Evolutionary conservation across 768 basidiomycete species (phyloP).

Genomic region (Mycena metata): DNA sequence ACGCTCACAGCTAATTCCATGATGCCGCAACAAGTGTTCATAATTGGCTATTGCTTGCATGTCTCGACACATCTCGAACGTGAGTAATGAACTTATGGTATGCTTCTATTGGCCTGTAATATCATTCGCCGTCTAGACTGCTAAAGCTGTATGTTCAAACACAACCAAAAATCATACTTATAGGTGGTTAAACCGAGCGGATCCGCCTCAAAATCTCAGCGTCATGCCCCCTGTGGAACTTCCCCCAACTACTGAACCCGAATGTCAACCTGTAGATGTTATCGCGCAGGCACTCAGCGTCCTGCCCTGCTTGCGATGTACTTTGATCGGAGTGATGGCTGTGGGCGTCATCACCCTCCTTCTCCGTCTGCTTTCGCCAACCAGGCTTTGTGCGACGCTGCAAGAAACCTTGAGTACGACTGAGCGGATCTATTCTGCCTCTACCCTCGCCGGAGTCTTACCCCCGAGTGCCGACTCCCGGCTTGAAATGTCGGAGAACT

Average conservation of each 20-base stretch:
- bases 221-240: too few relatives aligned
- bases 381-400: conserved; percentile 5
- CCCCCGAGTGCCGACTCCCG: not conserved
- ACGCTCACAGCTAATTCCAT: too few relatives aligned
- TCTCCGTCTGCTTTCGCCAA: not conserved
- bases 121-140: too few relatives aligned
- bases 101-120: too few relatives aligned
- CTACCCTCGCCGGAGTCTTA: not conserved
- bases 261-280: conserved; percentile 1
- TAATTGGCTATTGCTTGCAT: too few relatives aligned
- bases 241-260: not conserved
- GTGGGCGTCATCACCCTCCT: not conserved
- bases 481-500: not conserved
- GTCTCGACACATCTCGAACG: too few relatives aligned
- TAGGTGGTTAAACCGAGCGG: too few relatives aligned
- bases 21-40: too few relatives aligned
- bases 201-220: too few relatives aligned
- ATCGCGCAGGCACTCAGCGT: not conserved
- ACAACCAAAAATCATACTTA: too few relatives aligned
- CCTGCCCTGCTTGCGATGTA: conserved; percentile 18
- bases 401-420: not conserved
- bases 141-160: too few relatives aligned
- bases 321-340: not conserved
- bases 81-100: too few relatives aligned
- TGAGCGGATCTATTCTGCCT: conserved; percentile 11